Conservation (phyloP, 2,329 filamentous ascomycete genomes). For the Penicillium sp. region DNA sequence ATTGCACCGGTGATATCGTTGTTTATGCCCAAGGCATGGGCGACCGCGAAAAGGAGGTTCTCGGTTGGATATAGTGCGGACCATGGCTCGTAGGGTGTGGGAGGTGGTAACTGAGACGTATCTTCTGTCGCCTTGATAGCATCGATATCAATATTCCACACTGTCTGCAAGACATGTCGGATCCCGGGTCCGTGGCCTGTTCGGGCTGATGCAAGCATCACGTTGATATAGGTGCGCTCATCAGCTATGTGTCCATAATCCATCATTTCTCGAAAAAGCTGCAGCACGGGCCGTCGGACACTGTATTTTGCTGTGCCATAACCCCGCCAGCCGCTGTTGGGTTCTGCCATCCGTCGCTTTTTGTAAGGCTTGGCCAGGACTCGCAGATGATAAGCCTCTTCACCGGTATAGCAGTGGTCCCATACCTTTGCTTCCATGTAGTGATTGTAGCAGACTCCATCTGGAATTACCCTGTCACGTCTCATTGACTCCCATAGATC, state of each 20-base stretch:
- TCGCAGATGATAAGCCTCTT: slow-evolving; percentile 40
- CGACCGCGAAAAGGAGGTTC: slow-evolving; percentile 63
- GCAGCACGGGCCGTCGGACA: slow-evolving; percentile 36
- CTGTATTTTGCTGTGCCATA: slow-evolving; percentile 32
- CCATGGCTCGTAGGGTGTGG: slow-evolving; percentile 44
- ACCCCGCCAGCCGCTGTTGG: slow-evolving; percentile 28
- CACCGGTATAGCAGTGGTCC: slow-evolving; percentile 43
- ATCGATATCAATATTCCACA: slow-evolving; percentile 57
- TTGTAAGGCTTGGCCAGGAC: slow-evolving; percentile 33
- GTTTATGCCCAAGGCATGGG: slow-evolving; percentile 67
- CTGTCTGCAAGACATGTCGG: slow-evolving; percentile 49
- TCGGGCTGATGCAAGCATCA: slow-evolving; percentile 54
- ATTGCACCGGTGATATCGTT: slow-evolving; percentile 61
- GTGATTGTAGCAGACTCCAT: slow-evolving; percentile 52
- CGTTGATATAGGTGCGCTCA: slow-evolving; percentile 53
- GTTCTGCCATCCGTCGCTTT: slow-evolving; percentile 24
- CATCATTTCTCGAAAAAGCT: slow-evolving; percentile 52
- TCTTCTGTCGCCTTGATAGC: slow-evolving; percentile 37
- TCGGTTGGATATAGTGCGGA: slow-evolving; percentile 60
- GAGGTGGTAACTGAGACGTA: slow-evolving; percentile 30
- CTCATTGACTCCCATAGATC: slow-evolving; percentile 50
- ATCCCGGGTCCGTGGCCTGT: slow-evolving; percentile 53
- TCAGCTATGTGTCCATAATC: slow-evolving; percentile 45
- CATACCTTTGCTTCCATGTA: slow-evolving; percentile 54
- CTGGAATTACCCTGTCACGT: slow-evolving; percentile 14